These are phyloP conservation scores for Fusarium falciforme DNA, from an alignment of 2,329 filamentous ascomycete species.

Conservation along the genomic window DNA sequence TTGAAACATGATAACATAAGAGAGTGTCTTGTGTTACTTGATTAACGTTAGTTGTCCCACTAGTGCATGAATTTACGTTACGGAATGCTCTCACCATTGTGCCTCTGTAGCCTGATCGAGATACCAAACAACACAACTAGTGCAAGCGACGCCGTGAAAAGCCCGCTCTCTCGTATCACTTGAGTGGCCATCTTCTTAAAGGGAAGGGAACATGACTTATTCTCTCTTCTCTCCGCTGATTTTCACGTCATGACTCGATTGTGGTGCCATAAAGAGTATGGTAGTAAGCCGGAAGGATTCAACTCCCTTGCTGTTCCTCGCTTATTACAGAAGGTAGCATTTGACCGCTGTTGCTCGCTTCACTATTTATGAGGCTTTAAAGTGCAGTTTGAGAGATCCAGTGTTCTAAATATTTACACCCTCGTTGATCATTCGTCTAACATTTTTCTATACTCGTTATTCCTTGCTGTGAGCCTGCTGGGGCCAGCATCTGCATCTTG, in stretches of 20 bases:
- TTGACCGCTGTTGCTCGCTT: not conserved
- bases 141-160: not conserved
- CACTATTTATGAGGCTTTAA: not conserved
- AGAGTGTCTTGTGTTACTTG: too few species aligned
- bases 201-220: not conserved
- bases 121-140: not conserved
- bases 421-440: not conserved
- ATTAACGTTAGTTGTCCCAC: not conserved
- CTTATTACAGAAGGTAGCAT: not conserved
- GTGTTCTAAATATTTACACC: not conserved
- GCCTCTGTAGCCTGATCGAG: not conserved
- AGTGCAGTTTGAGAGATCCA: not conserved
- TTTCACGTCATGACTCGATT: not conserved
- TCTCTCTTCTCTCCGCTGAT: not conserved
- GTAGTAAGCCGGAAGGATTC: not conserved
- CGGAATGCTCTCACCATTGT: not conserved
- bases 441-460: not conserved
- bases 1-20: too few species aligned
- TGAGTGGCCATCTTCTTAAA: not conserved
- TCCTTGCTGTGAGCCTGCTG: not conserved
- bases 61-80: not conserved
- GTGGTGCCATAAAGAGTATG: not conserved
- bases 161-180: not conserved
- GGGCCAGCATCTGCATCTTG: not conserved
- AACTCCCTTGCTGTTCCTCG: not conserved